These are phyloP conservation scores for Coccomyxa subellipsoidea DNA, from an alignment of 163 green algal species.

Conservation along the genomic window DNA sequence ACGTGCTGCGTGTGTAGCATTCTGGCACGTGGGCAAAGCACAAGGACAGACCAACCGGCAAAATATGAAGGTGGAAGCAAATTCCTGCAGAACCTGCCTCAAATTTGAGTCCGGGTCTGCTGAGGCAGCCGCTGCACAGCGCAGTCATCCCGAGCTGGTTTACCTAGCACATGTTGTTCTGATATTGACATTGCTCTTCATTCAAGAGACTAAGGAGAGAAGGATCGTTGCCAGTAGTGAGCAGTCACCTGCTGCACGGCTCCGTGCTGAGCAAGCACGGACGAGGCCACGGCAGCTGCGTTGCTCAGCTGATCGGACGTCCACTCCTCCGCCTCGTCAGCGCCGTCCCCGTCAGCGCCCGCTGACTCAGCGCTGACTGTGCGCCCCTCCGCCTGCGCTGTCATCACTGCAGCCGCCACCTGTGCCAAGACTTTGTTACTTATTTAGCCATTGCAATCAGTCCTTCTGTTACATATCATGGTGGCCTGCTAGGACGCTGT, in stretches of 20 bases:
- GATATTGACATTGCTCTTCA: no score
- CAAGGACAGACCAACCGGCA: no score
- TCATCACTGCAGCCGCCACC: background rate
- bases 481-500: no score
- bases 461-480: background rate
- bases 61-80: no score
- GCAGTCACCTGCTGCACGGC: background rate
- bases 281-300: conserved; percentile 19
- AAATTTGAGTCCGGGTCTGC: no score
- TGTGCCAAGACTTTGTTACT: background rate
- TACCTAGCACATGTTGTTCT: no score
- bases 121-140: no score
- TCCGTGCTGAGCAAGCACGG: conserved; percentile 24
- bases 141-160: no score
- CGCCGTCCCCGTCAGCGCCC: background rate
- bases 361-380: background rate
- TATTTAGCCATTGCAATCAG: background rate
- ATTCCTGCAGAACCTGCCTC: no score
- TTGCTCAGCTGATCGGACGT: conserved; percentile 21
- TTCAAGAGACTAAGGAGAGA: no score
- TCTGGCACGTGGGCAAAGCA: no score
- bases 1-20: no score
- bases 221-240: background rate
- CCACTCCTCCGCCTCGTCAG: conserved; percentile 16
- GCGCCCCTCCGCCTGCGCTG: conserved; percentile 4